Base-by-base conservation (phyloP, 306 rosid species). In the Oxytropis ochrocephala region DNA sequence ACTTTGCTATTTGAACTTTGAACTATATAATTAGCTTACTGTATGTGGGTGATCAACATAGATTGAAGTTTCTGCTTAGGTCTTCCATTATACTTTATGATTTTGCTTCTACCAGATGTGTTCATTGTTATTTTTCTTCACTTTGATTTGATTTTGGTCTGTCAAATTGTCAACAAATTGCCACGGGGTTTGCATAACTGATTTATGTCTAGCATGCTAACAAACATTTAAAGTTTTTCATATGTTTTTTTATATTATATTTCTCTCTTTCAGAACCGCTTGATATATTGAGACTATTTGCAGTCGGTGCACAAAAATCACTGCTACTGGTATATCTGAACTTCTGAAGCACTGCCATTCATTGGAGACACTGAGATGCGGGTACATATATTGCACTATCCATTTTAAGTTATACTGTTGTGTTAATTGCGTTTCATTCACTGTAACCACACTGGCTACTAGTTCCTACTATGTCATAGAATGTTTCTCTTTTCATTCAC, bases 321-420 rank as follows among this genome's bases (percentile, higher is more conserved):
- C 95, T 8, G 66, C 92, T 27, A 50, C 53, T 53, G 97, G 97
- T 69, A 74, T 90, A 69, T 87, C 89, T 47, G 95, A 82, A 59
- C 80, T 90, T 56, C 89, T 88, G 75, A 82, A 87, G 78, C 91
- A 75, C 65, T 90, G 98, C 69, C 79, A 50, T 69, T 85, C 62
- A 21, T 76, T 94, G 84, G 92, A 84, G 85, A 90, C 95, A 4
- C 69, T 94, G 69, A 85, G 97, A 85, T 94, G 97, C 83, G 98
- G 98, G 98, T 94, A 94, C 9, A 1, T 48, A 66, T 62, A 54
- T 67, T 18, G 5, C 46, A 11, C 13, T 60, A 56, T 62, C 5
- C 66, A 9, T 64, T 72, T 39, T 1, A 9, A 70, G 46, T 67
- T 77, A 13, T 32, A 62, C 11, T 38, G 62, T 50, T 52, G 36